These are phyloP conservation scores for Leptographium galeiforme DNA, from an alignment of 2,329 filamentous ascomycete species.

Conservation along the genomic window DNA sequence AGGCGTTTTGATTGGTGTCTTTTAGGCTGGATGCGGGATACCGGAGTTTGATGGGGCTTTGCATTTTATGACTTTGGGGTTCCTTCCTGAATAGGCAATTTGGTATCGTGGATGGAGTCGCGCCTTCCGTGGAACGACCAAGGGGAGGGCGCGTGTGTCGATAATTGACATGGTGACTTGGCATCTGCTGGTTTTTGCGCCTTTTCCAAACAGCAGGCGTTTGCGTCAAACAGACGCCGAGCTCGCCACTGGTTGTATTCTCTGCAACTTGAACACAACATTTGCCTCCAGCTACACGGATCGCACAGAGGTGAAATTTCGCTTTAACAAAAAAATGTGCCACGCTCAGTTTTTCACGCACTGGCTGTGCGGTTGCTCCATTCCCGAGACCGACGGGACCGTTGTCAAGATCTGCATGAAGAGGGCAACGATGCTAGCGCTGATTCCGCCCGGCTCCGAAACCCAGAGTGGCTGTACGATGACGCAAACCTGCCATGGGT, in stretches of 20 bases:
- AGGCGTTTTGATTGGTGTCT: neutral
- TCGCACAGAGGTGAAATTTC: neutral
- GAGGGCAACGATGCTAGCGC: neutral
- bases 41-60: neutral
- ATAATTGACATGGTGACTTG: too few species aligned
- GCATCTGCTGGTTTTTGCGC: too few species aligned
- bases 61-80: neutral
- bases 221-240: too few species aligned
- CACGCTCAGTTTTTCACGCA: slow-evolving; percentile 1
- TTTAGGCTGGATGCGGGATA: neutral
- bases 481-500: neutral
- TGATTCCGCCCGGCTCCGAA: neutral
- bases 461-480: neutral
- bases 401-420: slow-evolving; percentile 1
- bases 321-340: slow-evolving; percentile 2
- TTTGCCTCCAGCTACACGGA: too few species aligned
- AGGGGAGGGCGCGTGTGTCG: too few species aligned
- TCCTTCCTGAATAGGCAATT: neutral
- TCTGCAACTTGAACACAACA: neutral
- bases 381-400: neutral
- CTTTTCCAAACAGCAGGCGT: too few species aligned
- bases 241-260: too few species aligned
- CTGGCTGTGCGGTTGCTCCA: slow-evolving; percentile 6
- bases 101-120: neutral
- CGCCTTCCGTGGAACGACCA: neutral